These are phyloP conservation scores for Torulaspora indica DNA, from an alignment of 805 yeast species.

Conservation along the genomic window DNA sequence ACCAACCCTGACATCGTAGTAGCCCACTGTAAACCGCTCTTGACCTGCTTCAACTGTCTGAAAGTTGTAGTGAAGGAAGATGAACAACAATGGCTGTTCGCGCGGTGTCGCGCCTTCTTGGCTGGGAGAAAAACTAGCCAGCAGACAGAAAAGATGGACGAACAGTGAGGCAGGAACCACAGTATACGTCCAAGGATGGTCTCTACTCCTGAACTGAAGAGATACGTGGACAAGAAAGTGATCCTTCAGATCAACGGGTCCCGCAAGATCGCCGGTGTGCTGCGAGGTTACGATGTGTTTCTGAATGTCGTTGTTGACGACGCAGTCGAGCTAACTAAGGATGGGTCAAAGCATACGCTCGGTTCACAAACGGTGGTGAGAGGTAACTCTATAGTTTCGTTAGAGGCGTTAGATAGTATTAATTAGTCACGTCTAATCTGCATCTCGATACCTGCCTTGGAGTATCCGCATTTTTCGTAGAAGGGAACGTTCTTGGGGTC, in stretches of 20 bases:
- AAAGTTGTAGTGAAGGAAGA: not conserved
- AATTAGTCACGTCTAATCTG: slow-evolving; percentile 39
- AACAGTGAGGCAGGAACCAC: not conserved
- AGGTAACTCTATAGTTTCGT: slow-evolving; percentile 71
- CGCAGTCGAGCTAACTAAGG: slow-evolving; percentile 55
- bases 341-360: slow-evolving; percentile 49
- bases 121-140: not conserved
- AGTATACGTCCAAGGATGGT: slow-evolving; percentile 39
- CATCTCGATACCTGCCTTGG: slow-evolving; percentile 66
- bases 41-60: not conserved
- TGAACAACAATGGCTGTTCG: not conserved
- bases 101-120: not conserved
- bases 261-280: slow-evolving; percentile 70
- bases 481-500: slow-evolving; percentile 75
- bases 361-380: slow-evolving; percentile 67
- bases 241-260: slow-evolving; percentile 73
- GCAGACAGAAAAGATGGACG: not conserved
- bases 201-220: slow-evolving; percentile 58
- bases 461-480: slow-evolving; percentile 83
- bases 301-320: slow-evolving; percentile 67
- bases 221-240: slow-evolving; percentile 72
- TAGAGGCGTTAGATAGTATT: slow-evolving; percentile 47
- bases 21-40: no score
- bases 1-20: not conserved
- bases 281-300: slow-evolving; percentile 82